These are phyloP conservation scores for Yamadazyma sp. DNA, from an alignment of 805 yeast genomes.

Conservation along the genomic window DNA sequence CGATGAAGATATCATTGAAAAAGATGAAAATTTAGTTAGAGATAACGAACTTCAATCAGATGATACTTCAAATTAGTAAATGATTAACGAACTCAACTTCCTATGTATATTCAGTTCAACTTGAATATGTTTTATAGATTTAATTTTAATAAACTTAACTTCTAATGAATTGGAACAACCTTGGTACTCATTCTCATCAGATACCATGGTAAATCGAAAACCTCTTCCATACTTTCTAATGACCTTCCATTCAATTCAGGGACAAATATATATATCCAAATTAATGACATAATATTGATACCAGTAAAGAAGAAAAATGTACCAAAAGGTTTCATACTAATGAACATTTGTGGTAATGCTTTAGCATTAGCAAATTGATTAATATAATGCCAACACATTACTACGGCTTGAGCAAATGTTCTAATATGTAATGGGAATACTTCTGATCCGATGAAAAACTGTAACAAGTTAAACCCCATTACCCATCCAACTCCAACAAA, in stretches of 20 bases:
- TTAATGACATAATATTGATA: constrained; percentile 38
- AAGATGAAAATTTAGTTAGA: constrained; percentile 2
- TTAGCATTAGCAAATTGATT: constrained; percentile 57
- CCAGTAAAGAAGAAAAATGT: constrained; percentile 51
- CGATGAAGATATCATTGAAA: constrained; percentile 1
- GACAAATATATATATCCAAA: constrained; percentile 47
- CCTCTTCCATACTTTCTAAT: constrained; percentile 50
- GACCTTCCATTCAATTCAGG: constrained; percentile 50
- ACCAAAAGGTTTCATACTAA: constrained; percentile 45
- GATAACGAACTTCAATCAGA: constrained; percentile 1
- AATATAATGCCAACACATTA: constrained; percentile 55
- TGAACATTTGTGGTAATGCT: constrained; percentile 52
- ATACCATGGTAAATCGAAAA: constrained; percentile 57
- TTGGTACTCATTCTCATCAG: constrained; percentile 30
- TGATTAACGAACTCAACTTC: not conserved
- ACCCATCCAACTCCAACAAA: constrained; percentile 57
- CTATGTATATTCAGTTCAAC: no score
- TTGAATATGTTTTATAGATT: no score
- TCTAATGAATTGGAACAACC: not conserved
- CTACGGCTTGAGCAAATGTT: constrained; percentile 45
- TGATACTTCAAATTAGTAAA: constrained; percentile 1
- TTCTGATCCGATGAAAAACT: constrained; percentile 54
- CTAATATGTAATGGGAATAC: constrained; percentile 51
- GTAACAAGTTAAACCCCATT: constrained; percentile 55
- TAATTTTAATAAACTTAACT: not conserved